A percentile compares a stretch with the other conserved stretches of the same genome.
phyloP scores from a whole-genome alignment of 106 monocot genomes.

The Dendrobium huoshanense region DNA sequence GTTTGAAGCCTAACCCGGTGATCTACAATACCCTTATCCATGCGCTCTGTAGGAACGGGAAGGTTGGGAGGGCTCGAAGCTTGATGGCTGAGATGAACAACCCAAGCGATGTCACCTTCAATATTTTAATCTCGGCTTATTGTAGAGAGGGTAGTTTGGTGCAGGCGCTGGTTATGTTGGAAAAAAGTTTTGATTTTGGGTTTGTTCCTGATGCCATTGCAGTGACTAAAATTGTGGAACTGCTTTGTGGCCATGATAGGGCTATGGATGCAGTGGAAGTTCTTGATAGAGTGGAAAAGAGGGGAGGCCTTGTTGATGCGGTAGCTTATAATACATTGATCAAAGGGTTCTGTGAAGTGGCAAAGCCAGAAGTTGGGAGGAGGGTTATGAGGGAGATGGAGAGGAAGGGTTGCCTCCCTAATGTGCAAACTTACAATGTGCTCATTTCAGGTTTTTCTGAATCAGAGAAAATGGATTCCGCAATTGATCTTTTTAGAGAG shows the following conservation, averaged over 20 bases:
- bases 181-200: slow-evolving; percentile 56
- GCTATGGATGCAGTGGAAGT: slow-evolving; percentile 60
- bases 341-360: slow-evolving; percentile 49
- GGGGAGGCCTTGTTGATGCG: slow-evolving; percentile 46
- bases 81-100: slow-evolving; percentile 40
- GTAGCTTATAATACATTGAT: slow-evolving; percentile 63
- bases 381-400: slow-evolving; percentile 74
- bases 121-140: slow-evolving; percentile 68
- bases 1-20: slow-evolving; percentile 38
- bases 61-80: slow-evolving; percentile 62
- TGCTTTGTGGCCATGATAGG: slow-evolving; percentile 38
- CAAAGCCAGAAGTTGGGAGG: slow-evolving; percentile 29
- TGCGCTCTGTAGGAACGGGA: slow-evolving; percentile 51
- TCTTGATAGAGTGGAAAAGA: slow-evolving; percentile 45
- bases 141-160: slow-evolving; percentile 38
- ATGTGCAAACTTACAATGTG: slow-evolving; percentile 50
- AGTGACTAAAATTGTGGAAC: slow-evolving; percentile 52
- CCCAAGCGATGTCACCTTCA: slow-evolving; percentile 56
- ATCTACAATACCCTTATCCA: slow-evolving; percentile 66
- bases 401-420: slow-evolving; percentile 58
- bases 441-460: slow-evolving; percentile 47
- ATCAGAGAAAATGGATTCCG: slow-evolving; percentile 30
- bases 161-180: slow-evolving; percentile 63
- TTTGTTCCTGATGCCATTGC: slow-evolving; percentile 56
- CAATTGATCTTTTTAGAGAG: slow-evolving; percentile 47